These are phyloP conservation scores for Barbarea vulgaris DNA, from an alignment of 345 rosid genomes.

Conservation along the genomic window DNA sequence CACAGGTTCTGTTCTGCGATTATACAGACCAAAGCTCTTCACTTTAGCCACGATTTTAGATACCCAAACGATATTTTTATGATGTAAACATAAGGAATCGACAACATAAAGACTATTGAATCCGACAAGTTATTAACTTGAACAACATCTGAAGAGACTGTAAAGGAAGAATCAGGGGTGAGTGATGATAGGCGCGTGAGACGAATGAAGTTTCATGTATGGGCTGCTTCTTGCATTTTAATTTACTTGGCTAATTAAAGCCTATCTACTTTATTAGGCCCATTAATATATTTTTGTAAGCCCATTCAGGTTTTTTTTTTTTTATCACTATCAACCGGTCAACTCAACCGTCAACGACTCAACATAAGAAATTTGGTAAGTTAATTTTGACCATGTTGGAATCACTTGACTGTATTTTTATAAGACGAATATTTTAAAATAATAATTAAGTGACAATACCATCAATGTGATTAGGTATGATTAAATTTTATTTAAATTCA, in stretches of 20 bases:
- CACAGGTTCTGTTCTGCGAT: slow-evolving; percentile 11
- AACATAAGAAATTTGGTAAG: not conserved
- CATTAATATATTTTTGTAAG: not conserved
- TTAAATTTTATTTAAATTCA: too few relatives aligned
- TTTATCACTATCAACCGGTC: not conserved
- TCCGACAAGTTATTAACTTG: slow-evolving; percentile 4
- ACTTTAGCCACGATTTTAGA: slow-evolving; percentile 7
- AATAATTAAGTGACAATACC: not conserved
- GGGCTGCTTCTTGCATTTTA: slow-evolving; percentile 16
- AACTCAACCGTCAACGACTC: not conserved
- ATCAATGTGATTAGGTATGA: not conserved
- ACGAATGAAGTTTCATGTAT: not conserved
- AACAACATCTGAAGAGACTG: slow-evolving; percentile 10
- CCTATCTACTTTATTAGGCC: not conserved
- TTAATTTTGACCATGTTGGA: not conserved
- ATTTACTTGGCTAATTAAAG: not conserved
- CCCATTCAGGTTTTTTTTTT: not conserved
- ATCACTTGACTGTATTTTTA: not conserved
- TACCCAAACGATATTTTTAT: not conserved
- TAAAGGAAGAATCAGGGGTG: not conserved
- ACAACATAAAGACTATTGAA: not conserved
- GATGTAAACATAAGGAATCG: not conserved
- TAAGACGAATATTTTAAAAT: not conserved
- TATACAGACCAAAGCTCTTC: slow-evolving; percentile 22
- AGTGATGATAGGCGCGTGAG: not conserved